A percentile compares a stretch with the other conserved stretches of the same genome.
phyloP scores from a whole-genome alignment of 2,329 filamentous ascomycete genomes.

The Chaetomium sp. region DNA sequence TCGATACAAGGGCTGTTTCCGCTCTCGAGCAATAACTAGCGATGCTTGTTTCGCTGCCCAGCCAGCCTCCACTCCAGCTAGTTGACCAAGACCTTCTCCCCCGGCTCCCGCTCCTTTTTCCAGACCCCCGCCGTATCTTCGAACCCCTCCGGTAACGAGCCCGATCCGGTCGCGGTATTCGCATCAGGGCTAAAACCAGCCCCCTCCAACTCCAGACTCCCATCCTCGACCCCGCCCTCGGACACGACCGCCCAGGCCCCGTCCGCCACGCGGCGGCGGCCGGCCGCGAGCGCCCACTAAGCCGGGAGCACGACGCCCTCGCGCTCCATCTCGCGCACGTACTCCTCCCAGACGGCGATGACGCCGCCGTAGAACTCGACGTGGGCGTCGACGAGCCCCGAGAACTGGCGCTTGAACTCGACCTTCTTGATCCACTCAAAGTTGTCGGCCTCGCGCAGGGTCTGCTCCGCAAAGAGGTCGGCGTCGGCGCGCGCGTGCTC shows the following conservation, averaged over 20 bases:
- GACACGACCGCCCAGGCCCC: not conserved
- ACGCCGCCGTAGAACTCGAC: constrained; percentile 82
- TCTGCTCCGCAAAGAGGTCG: constrained; percentile 94
- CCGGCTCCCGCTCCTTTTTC: not conserved
- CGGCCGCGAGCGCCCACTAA: constrained; percentile 25
- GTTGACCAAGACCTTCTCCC: not conserved
- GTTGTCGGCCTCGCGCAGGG: constrained; percentile 86
- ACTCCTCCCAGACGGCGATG: constrained; percentile 83
- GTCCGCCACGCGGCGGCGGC: no score
- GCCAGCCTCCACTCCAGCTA: not conserved
- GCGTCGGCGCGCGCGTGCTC: constrained; percentile 83
- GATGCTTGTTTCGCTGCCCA: not conserved
- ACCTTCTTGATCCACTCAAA: constrained; percentile 96
- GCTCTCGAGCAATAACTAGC: not conserved
- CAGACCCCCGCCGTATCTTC: not conserved
- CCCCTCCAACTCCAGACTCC: not conserved
- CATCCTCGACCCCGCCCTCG: not conserved
- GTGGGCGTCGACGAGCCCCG: constrained; percentile 80
- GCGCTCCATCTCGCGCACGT: constrained; percentile 84
- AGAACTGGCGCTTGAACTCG: constrained; percentile 87
- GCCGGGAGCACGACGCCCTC: constrained; percentile 49
- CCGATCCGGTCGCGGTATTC: not conserved
- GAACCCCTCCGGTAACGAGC: not conserved
- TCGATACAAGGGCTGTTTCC: constrained; percentile 7
- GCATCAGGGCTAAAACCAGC: not conserved